Conservation (phyloP, 2,329 filamentous ascomycete species). For the Alternaria burnsii region DNA sequence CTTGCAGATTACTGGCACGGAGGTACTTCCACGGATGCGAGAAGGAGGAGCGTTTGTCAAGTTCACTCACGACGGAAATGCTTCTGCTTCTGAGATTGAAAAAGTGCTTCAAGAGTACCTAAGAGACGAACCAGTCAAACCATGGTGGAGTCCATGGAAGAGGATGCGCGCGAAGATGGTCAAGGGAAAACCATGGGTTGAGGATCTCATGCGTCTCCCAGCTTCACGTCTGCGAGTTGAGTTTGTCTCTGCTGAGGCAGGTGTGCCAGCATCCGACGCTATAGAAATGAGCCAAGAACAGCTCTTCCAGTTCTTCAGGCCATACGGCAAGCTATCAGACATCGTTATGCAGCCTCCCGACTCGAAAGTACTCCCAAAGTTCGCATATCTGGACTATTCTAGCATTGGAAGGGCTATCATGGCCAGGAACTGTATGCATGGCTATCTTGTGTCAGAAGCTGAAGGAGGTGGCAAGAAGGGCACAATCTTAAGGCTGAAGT, state of each 20-base stretch:
- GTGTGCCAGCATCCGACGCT: conserved; percentile 72
- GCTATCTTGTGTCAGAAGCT: conserved; percentile 72
- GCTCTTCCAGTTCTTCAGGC: conserved; percentile 85
- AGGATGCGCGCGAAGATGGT: conserved; percentile 78
- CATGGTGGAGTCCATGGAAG: conserved; percentile 89
- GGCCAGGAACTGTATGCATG: conserved; percentile 92
- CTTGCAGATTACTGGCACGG: conserved; percentile 73
- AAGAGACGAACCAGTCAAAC: conserved; percentile 74
- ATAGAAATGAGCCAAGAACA: conserved; percentile 86
- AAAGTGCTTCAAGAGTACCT: conserved; percentile 70
- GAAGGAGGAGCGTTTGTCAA: conserved; percentile 96
- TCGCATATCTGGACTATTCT: conserved; percentile 80
- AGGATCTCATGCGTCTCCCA: conserved; percentile 87
- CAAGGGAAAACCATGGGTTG: conserved; percentile 87
- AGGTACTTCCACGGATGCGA: conserved; percentile 84
- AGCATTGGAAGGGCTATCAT: conserved; percentile 79
- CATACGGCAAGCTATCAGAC: conserved; percentile 89
- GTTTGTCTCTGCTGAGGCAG: conserved; percentile 77
- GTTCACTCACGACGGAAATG: conserved; percentile 67
- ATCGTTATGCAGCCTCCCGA: conserved; percentile 84
- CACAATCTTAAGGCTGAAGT: conserved; percentile 81
- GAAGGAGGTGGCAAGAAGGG: conserved; percentile 78
- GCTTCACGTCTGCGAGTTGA: conserved; percentile 80
- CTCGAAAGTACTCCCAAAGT: conserved; percentile 84
- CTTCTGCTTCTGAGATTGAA: conserved; percentile 65